Conservation (phyloP, 352 stramenopile species). For the Phytophthora agathidicida region DNA sequence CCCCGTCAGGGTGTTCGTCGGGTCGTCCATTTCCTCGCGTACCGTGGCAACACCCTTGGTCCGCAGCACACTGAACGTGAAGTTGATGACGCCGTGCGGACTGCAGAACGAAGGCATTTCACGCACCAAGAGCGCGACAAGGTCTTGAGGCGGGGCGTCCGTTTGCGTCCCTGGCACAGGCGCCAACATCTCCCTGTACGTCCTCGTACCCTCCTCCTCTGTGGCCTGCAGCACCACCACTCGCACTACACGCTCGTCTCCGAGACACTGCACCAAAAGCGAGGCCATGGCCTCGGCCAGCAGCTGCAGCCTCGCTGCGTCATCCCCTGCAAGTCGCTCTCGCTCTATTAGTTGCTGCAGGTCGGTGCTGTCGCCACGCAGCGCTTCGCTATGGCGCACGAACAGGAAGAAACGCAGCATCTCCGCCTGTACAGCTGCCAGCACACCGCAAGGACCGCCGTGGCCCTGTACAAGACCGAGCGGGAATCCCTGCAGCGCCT, state of each 20-base stretch:
- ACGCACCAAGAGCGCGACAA: slow-evolving; percentile 20
- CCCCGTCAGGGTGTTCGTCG: slow-evolving; percentile 55
- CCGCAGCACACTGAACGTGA: slow-evolving; percentile 71
- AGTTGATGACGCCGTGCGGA: slow-evolving; percentile 67
- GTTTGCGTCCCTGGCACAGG: not conserved
- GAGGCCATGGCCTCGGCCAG: slow-evolving; percentile 41
- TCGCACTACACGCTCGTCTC: slow-evolving; percentile 18
- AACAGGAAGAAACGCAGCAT: slow-evolving; percentile 69
- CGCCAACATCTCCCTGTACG: slow-evolving; percentile 25
- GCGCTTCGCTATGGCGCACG: slow-evolving; percentile 16
- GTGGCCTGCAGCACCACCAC: slow-evolving; percentile 30
- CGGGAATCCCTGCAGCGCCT: slow-evolving; percentile 35
- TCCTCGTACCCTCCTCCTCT: not conserved
- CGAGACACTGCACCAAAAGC: slow-evolving; percentile 35
- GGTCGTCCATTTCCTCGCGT: slow-evolving; percentile 80
- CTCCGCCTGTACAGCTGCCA: slow-evolving; percentile 81
- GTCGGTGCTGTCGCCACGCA: not conserved
- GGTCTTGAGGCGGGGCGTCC: slow-evolving; percentile 3
- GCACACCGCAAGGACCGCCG: slow-evolving; percentile 81
- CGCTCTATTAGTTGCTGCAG: slow-evolving; percentile 20
- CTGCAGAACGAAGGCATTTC: slow-evolving; percentile 39
- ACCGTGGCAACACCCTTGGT: slow-evolving; percentile 56
- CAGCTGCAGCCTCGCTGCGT: slow-evolving; percentile 18
- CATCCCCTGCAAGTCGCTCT: slow-evolving; percentile 12
- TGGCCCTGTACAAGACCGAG: slow-evolving; percentile 78